Evolutionary conservation across 2,329 filamentous ascomycete genomes (phyloP), one percentile per base, ranked within the genome.

Genomic region (Balansia obtecta): DNA sequence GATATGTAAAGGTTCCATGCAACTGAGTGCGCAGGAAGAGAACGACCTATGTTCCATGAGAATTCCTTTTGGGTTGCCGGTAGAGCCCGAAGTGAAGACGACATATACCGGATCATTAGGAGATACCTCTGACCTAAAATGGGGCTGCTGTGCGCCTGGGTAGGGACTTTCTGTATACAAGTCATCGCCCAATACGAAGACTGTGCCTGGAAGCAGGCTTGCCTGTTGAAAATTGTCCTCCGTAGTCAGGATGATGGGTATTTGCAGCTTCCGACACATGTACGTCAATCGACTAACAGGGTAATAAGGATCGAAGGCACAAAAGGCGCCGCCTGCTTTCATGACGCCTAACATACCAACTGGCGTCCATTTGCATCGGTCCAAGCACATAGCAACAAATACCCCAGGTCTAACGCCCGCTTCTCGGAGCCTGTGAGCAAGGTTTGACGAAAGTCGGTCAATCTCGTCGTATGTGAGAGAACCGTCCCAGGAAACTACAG

Each of bases 31-130:
- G 15, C 46, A 48, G n/a, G 52, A 43, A n/a, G 46, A 43, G 37
- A 53, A 38, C 4, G 46, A 33, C 9, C 46, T 45, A 37, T 53
- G 52, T 22, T 51, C 42, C 15, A 53, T 43, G 3, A 51, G 18
- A 11, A 56, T 42, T 2, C 55, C 72, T 61, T 75, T 77, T 1
- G 74, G 74, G 20, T 61, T 63, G 4, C 74, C 74, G 0, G 74
- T 76, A n/a, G 69, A 74, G 11, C 74, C 74, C 6, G 72, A 76
- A 18, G 74, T 77, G 54, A 75, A 77, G 59, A 76, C 70, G 54
- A 75, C 70, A 34, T 59, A 63, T 11, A 52, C 27, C 13, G 9
- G 42, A 34, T 45, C 38, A 33, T 15, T 3, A 3, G 15, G 3
- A 44, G 6, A 45, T 11, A 33, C 27, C 13, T 9, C 11, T 22